Base-by-base conservation (phyloP, 208 protist genomes). In the Acanthamoeba quina region DNA sequence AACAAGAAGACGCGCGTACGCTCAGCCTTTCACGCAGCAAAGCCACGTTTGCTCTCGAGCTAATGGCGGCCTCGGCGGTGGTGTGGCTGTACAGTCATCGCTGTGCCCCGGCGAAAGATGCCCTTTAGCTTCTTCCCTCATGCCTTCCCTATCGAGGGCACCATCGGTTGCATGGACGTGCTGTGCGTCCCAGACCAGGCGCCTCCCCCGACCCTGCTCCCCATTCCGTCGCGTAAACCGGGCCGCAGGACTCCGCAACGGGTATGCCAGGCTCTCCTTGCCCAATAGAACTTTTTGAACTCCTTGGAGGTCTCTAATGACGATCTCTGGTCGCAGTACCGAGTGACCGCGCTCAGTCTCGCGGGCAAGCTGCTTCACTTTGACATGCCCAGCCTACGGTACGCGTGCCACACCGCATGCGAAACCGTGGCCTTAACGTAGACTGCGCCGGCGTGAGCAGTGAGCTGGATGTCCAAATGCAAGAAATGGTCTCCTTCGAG, bases 71-170 rank as follows among this genome's bases (percentile, higher is more conserved):
- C 68, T 54, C 13, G 49, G 49, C 58, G 5, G 11, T 64, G 58
- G 13, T 26, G 58, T 64, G 58, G 13, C 13, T 37, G 37, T 37
- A 64, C 24, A 64, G 13, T 6, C 13, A 2, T 68, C 2, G 62
- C 13, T 17, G 7, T 9, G n/a, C 5, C 62, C 29, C 41, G 11
- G 24, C 17, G 76, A 60, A 62, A 19, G 21, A 62, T 85, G 41
- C 76, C 76, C 11, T 85, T 85, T n/a, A 85, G 76, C 19, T 24
- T 85, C 49, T 85, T 85, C 47, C 76, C 76, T 0, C 76, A 85
- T 24, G 41, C 76, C 3, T 85, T 85, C 6, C 76, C 76, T 1
- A 5, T 85, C 10, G 76, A 85, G 21, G 49, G n/a, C 47, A 85
- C 76, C 7, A 13, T 85, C 49, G 76, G 76, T 5, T 60, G 76